phyloP scores from a whole-genome alignment of 1,284 basidiomycete species.

The Polyporus tsugae region DNA sequence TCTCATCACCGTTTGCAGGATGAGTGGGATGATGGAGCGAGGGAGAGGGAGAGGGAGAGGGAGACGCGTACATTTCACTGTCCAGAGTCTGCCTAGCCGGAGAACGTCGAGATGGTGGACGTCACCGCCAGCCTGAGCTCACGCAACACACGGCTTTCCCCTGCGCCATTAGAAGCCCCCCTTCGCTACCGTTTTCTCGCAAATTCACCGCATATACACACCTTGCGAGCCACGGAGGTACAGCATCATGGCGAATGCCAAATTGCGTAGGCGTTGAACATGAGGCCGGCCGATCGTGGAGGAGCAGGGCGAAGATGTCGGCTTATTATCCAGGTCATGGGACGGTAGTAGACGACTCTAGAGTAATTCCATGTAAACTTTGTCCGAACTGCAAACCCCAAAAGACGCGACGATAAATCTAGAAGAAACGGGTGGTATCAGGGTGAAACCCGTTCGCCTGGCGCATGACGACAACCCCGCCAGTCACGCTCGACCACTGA shows the following conservation, averaged over 20 bases:
- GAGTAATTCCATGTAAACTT: background rate
- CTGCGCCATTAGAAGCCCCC: slow-evolving; percentile 59
- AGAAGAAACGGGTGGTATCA: slow-evolving; percentile 40
- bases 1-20: no score
- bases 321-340: no score
- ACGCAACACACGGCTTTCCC: slow-evolving; percentile 77
- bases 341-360: no score
- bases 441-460: slow-evolving; percentile 48
- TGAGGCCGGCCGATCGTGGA: slow-evolving; percentile 2
- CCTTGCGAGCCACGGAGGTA: slow-evolving; percentile 55
- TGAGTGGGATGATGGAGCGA: no score
- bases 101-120: slow-evolving; percentile 46
- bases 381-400: background rate
- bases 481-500: slow-evolving; percentile 68
- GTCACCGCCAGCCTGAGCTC: slow-evolving; percentile 71
- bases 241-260: background rate
- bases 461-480: slow-evolving; percentile 63
- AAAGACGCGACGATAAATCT: background rate
- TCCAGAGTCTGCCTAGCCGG: slow-evolving; percentile 38
- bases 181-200: slow-evolving; percentile 28
- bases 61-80: slow-evolving; percentile 46
- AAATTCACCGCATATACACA: background rate
- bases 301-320: slow-evolving; percentile 60
- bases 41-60: background rate
- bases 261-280: background rate